Base-by-base conservation (phyloP, 2,329 filamentous ascomycete genomes). In the Nemania sp. region DNA sequence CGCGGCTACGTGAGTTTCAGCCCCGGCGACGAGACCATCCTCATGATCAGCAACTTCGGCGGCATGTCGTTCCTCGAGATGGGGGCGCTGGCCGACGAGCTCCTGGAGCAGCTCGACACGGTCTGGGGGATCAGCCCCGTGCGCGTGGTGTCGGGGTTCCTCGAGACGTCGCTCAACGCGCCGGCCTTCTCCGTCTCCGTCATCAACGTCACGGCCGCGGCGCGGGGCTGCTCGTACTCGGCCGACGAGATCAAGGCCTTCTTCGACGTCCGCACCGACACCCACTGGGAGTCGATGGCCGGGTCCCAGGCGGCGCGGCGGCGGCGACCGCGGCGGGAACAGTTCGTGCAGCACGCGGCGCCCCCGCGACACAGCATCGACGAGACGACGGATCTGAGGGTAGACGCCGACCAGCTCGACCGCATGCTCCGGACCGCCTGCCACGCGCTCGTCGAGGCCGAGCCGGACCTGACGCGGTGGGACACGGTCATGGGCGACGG, bases 121-220 rank as follows among this genome's bases (percentile, higher is more conserved):
- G 71, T 78, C 60, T 86, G 82, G 80, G 74, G 76, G 5, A 77
- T 84, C 4, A 72, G 75, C 48, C 83, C 83, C 0, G 78, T 79
- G 3, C 79, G 88, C 32, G 81, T 89, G 53, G 80, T 84, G 53
- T 77, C 81, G 0, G 89, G 89, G 1, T 87, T 84, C 29, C 82
- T 88, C 57, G 89, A 90, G 81, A 90, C 88, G 0, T 90, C 87
- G 15, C 80, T 91, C 68, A 90, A 91, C 65, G 88, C 87, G 0
- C 82, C 88, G 0, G 89, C 87, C 0, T 91, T 91, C 69, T 89
- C 86, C 13, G 81, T 91, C 5, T 89, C 87, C 3, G 67, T 91
- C 50, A 76, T 90, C 68, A 90, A 87, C 71, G 71, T 87, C 40
- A 80, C 81, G 0, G 79, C 77, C 0, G 78, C 80, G 0, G 78